Evolutionary conservation across 257 asterid species (phyloP), one percentile per base, ranked within the genome.

Genomic region (Nicotiana otophora): DNA sequence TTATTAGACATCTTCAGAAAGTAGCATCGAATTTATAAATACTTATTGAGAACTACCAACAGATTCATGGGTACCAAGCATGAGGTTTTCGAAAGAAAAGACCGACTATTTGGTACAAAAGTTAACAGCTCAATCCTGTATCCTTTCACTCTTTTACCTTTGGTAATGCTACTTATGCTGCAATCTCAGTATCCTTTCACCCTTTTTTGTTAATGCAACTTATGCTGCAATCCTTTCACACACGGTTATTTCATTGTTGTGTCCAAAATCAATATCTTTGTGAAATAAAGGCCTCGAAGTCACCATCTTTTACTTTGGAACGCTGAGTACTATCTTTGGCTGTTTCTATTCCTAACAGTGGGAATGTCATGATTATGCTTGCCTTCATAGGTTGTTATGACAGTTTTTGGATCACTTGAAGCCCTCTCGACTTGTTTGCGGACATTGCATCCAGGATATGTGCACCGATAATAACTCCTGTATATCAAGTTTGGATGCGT

Each of bases 361-460:
- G 98, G 99, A 88, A 92, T 87, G 62, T 89, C 97, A 66, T 95
- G 99, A 78, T 89, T 82, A 81, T 95, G 99, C 79, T 94, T 94
- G 68, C 99, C 98, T 82, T 95, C 98, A 7, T 95, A 95, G 4
- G 99, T 92, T 5, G 99, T 95, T 33, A 93, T 88, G 8, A 42
- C 51, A 42, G 93, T 88, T 87, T 95, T 94, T 54, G 97, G 89
- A 79, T 95, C 99, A 1, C 92, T 61, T 23, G 99, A 89, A 61
- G 99, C 92, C 86, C 99, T 92, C 88, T 95, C 99, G 0, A 95
- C 97, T 54, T 95, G 99, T 87, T 95, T 95, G 36, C 99, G 97
- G 6, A 95, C 99, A 34, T 88, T 94, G 90, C 99, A 95, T 81
- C 98, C 99, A 1, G 92, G 86, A 80, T 78, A 89, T 33, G 99